Evolutionary conservation across 352 stramenopile genomes (phyloP).

Genomic region (Phytopythium helicoides): DNA sequence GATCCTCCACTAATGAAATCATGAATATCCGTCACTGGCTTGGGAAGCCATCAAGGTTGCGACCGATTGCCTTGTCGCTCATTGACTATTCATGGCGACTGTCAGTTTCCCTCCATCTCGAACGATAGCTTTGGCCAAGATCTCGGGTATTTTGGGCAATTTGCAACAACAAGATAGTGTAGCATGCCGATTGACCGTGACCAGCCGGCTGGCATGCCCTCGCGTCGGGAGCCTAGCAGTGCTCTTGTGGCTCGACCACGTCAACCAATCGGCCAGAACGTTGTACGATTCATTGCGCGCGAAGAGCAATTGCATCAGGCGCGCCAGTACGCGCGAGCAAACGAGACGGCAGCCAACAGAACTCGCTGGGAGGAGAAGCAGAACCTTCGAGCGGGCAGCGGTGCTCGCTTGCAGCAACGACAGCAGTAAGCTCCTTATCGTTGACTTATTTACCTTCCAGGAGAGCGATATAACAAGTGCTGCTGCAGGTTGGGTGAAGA

Average conservation of each 20-base stretch:
- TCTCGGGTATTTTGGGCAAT: background rate
- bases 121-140: background rate
- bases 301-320: conserved; percentile 74
- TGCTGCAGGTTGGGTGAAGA: conserved; percentile 73
- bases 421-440: conserved; percentile 39
- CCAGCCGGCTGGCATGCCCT: conserved; percentile 48
- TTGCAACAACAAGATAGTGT: background rate
- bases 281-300: conserved; percentile 68
- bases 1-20: conserved; percentile 23
- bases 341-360: conserved; percentile 47
- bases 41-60: background rate
- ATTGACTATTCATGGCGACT: background rate
- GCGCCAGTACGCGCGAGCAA: conserved; percentile 45
- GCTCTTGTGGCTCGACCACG: conserved; percentile 27
- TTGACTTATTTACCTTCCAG: background rate
- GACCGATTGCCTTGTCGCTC: background rate
- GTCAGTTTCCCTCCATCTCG: conserved; percentile 1
- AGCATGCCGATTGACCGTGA: conserved; percentile 53
- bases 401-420: conserved; percentile 45
- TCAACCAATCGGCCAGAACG: conserved; percentile 54
- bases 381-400: conserved; percentile 49
- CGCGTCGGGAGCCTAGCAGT: conserved; percentile 13
- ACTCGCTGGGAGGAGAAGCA: conserved; percentile 80
- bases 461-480: background rate
- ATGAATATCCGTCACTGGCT: background rate